Percentiles rank a stretch among this genome's conserved stretches.
phyloP scores from a whole-genome alignment of 2,329 filamentous ascomycete genomes.

The Polychaeton citri region DNA sequence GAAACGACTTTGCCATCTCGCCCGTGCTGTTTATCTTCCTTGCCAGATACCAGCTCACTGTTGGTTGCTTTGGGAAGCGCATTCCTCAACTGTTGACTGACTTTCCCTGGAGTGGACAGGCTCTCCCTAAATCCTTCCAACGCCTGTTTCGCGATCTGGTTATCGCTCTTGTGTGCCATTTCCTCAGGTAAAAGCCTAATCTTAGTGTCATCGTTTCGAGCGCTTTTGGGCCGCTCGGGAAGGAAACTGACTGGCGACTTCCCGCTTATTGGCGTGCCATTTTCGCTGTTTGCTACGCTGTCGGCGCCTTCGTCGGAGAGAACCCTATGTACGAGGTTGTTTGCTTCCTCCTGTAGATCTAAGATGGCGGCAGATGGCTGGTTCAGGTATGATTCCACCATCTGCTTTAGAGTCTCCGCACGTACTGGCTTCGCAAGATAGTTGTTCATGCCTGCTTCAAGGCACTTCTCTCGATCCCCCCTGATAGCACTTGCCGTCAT shows the following conservation, averaged over 20 bases:
- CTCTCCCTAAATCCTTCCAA: neutral
- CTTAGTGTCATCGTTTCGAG: slow-evolving; percentile 9
- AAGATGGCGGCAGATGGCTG: slow-evolving; percentile 33
- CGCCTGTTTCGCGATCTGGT: neutral
- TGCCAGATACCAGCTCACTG: too few relatives aligned
- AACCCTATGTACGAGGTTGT: slow-evolving; percentile 27
- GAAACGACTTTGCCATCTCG: too few relatives aligned
- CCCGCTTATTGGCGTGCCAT: neutral
- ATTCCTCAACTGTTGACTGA: neutral
- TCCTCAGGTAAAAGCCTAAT: slow-evolving; percentile 16
- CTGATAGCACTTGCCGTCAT: slow-evolving; percentile 96
- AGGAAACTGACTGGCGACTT: neutral
- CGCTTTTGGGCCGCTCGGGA: slow-evolving; percentile 9
- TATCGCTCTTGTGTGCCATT: slow-evolving; percentile 10
- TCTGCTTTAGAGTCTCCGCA: slow-evolving; percentile 70
- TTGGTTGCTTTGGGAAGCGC: neutral
- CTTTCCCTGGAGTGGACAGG: too few relatives aligned
- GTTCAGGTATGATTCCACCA: slow-evolving; percentile 56
- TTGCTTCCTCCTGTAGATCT: slow-evolving; percentile 33
- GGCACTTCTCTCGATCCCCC: slow-evolving; percentile 84
- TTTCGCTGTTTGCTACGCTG: neutral
- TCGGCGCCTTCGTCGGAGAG: slow-evolving; percentile 6
- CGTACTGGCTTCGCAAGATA: slow-evolving; percentile 94
- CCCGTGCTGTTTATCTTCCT: too few relatives aligned
- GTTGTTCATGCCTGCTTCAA: slow-evolving; percentile 96